phyloP scores from a whole-genome alignment of 2,329 filamentous ascomycete genomes.

The Rosellinia necatrix region DNA sequence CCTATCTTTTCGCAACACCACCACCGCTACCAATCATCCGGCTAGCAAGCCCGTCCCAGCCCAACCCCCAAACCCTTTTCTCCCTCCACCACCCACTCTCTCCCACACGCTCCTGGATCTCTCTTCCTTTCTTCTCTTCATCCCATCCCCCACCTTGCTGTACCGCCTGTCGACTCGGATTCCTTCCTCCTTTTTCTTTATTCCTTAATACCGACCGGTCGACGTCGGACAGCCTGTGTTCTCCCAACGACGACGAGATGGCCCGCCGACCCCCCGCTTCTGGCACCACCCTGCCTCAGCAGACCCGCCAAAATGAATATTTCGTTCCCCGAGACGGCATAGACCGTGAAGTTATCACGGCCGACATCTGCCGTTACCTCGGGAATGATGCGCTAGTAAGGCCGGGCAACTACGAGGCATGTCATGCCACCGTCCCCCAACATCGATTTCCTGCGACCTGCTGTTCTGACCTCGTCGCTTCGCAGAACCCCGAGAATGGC shows the following conservation, averaged over 20 bases:
- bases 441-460: slow-evolving; percentile 13
- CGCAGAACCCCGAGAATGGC: slow-evolving; percentile 58
- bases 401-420: slow-evolving; percentile 74
- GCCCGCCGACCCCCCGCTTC: slow-evolving; percentile 45
- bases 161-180: slow-evolving; percentile 28
- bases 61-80: slow-evolving; percentile 33
- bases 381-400: slow-evolving; percentile 81
- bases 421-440: slow-evolving; percentile 25
- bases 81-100: slow-evolving; percentile 36
- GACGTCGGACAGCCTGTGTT: slow-evolving; percentile 30
- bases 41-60: slow-evolving; percentile 30
- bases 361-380: slow-evolving; percentile 82
- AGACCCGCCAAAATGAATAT: slow-evolving; percentile 72
- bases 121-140: slow-evolving; percentile 26
- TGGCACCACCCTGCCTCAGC: slow-evolving; percentile 47
- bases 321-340: slow-evolving; percentile 82
- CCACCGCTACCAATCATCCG: slow-evolving; percentile 18
- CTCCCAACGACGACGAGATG: slow-evolving; percentile 35
- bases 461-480: slow-evolving; percentile 29
- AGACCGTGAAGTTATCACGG: slow-evolving; percentile 81
- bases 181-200: slow-evolving; percentile 21
- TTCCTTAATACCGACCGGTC: slow-evolving; percentile 26
- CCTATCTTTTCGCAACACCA: slow-evolving; percentile 16
- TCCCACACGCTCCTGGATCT: slow-evolving; percentile 34
- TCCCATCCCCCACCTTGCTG: slow-evolving; percentile 24